These are phyloP conservation scores for Conidiobolus incongruus DNA, from an alignment of 371 early-diverging fungal species.

Conservation along the genomic window DNA sequence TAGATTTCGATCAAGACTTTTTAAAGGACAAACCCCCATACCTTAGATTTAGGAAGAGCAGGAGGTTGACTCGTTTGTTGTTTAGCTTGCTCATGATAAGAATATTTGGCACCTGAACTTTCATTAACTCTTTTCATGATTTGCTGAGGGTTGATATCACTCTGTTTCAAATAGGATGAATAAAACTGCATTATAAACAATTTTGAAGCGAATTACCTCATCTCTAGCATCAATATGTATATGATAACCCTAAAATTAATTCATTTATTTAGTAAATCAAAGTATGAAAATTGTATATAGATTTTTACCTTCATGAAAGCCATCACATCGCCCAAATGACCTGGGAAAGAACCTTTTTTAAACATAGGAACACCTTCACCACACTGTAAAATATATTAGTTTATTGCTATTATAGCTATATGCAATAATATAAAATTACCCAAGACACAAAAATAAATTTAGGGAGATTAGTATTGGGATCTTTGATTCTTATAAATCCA, in stretches of 20 bases:
- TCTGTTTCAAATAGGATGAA: constrained; percentile 8
- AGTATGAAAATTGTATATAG: too few species aligned
- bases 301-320: constrained; percentile 40
- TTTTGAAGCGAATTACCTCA: constrained; percentile 9
- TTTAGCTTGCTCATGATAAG: constrained; percentile 42
- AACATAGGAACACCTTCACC: constrained; percentile 81
- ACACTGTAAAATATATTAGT: constrained; percentile 22
- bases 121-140: constrained; percentile 68
- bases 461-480: constrained; percentile 63
- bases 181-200: neutral
- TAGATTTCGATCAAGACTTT: constrained; percentile 24
- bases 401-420: neutral
- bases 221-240: constrained; percentile 70
- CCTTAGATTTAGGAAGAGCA: constrained; percentile 12
- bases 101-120: constrained; percentile 74
- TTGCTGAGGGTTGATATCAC: constrained; percentile 49
- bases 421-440: constrained; percentile 25
- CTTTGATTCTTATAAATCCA: constrained; percentile 59
- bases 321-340: constrained; percentile 53
- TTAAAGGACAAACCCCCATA: constrained; percentile 6
- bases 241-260: constrained; percentile 49
- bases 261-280: too few species aligned
- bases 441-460: constrained; percentile 80
- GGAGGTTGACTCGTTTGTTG: constrained; percentile 16
- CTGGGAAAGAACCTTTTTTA: constrained; percentile 64